phyloP scores from a whole-genome alignment of 2,329 filamentous ascomycete species.

The Biscogniauxia sp. region DNA sequence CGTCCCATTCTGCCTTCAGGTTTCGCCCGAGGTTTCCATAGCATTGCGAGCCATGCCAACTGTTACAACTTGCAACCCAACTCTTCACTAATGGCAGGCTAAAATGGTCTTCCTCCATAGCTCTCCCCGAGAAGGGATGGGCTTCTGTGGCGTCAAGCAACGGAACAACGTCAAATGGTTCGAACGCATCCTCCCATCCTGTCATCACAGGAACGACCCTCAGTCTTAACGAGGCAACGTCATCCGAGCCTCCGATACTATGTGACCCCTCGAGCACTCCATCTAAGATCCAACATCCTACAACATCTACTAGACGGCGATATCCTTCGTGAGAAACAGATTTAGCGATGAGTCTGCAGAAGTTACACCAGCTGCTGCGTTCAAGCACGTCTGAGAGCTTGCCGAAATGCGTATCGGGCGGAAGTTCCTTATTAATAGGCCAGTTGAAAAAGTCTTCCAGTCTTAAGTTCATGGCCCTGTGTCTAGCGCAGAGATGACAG shows the following conservation, averaged over 20 bases:
- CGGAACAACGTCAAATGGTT: slow-evolving; percentile 6
- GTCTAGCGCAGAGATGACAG: slow-evolving; percentile 6
- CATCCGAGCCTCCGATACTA: neutral
- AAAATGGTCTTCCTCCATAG: neutral
- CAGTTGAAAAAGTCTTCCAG: slow-evolving; percentile 1
- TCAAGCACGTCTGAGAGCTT: slow-evolving; percentile 4
- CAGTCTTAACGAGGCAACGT: neutral
- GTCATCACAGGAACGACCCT: slow-evolving; percentile 6
- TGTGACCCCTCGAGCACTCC: neutral
- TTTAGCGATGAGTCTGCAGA: slow-evolving; percentile 4
- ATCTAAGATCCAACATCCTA: slow-evolving; percentile 6
- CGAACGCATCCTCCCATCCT: slow-evolving; percentile 4
- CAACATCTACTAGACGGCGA: neutral
- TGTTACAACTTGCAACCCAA: slow-evolving; percentile 1
- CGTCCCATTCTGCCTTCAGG: neutral
- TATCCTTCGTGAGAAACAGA: slow-evolving; percentile 3
- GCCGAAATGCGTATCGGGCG: slow-evolving; percentile 7
- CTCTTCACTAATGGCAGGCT: neutral
- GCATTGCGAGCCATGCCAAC: slow-evolving; percentile 1
- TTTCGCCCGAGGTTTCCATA: neutral
- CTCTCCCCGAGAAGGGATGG: neutral
- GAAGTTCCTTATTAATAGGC: neutral
- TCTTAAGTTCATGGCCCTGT: slow-evolving; percentile 1
- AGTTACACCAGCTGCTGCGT: slow-evolving; percentile 2
- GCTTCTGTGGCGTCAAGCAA: neutral